phyloP scores from a whole-genome alignment of 2,329 filamentous ascomycete genomes.

The Sporothrix schenckii region DNA sequence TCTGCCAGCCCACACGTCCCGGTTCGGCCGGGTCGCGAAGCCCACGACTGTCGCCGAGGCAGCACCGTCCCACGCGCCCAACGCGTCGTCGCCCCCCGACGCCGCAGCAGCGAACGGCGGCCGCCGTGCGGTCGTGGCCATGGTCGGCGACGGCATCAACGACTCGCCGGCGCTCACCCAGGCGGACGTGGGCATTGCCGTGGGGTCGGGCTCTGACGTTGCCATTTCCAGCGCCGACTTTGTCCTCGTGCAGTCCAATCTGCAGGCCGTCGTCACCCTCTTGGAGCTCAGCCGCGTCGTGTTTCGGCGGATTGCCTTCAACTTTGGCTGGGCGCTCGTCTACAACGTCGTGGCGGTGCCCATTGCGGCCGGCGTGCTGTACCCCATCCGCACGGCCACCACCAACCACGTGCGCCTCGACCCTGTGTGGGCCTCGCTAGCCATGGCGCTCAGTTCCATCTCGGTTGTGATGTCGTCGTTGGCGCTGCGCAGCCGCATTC shows the following conservation, averaged over 20 bases:
- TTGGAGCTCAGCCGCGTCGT: slow-evolving; percentile 71
- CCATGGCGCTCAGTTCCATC: slow-evolving; percentile 91
- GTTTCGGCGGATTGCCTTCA: slow-evolving; percentile 77
- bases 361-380: slow-evolving; percentile 78
- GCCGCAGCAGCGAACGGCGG: slow-evolving; percentile 39
- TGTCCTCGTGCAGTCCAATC: slow-evolving; percentile 70
- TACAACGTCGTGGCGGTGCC: slow-evolving; percentile 81
- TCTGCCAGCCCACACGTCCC: slow-evolving; percentile 45
- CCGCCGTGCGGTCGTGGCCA: slow-evolving; percentile 65
- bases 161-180: slow-evolving; percentile 79
- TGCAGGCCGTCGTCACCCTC: slow-evolving; percentile 71
- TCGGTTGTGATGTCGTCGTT: slow-evolving; percentile 85
- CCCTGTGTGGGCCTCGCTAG: slow-evolving; percentile 84
- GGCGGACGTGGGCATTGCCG: slow-evolving; percentile 81
- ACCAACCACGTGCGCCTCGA: slow-evolving; percentile 66
- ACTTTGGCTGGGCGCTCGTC: slow-evolving; percentile 82
- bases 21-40: slow-evolving; percentile 15
- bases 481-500: slow-evolving; percentile 60
- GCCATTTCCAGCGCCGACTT: slow-evolving; percentile 81
- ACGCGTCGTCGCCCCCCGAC: not conserved
- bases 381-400: slow-evolving; percentile 53
- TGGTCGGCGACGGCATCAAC: slow-evolving; percentile 90
- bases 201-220: slow-evolving; percentile 81
- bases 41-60: not conserved
- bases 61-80: not conserved